These are phyloP conservation scores for Aotearoamyces nothofagi DNA, from an alignment of 2,329 filamentous ascomycete species.

Conservation along the genomic window DNA sequence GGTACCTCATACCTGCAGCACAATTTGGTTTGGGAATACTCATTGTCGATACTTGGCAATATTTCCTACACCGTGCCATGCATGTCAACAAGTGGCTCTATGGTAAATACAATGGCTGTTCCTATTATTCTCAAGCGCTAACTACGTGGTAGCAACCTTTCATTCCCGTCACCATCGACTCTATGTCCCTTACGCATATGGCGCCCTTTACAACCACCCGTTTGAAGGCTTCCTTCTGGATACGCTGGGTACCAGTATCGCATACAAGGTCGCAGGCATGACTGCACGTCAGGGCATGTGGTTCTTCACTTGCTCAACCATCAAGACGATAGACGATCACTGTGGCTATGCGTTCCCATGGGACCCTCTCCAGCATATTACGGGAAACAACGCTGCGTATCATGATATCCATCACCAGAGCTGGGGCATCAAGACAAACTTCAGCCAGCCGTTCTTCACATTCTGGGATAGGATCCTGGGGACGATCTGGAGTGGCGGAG, in stretches of 20 bases:
- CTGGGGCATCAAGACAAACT: conserved; percentile 97
- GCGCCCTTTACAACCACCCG: conserved; percentile 92
- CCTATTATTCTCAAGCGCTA: conserved; percentile 3
- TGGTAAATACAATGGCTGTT: conserved; percentile 39
- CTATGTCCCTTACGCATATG: conserved; percentile 95
- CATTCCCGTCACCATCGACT: conserved; percentile 93
- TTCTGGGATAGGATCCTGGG: conserved; percentile 80
- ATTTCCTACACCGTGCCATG: conserved; percentile 93
- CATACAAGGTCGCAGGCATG: conserved; percentile 70
- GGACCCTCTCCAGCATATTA: conserved; percentile 84
- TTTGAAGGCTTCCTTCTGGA: conserved; percentile 89
- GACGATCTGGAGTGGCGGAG: conserved; percentile 31
- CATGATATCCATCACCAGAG: conserved; percentile 98
- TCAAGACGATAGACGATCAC: conserved; percentile 97
- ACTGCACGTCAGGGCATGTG: conserved; percentile 73
- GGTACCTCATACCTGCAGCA: conserved; percentile 55
- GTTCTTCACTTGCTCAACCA: conserved; percentile 78
- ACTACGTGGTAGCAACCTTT: conserved; percentile 49
- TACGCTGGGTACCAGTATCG: conserved; percentile 72
- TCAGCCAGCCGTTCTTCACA: conserved; percentile 83
- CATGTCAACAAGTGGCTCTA: conserved; percentile 97
- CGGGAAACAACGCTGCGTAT: conserved; percentile 89
- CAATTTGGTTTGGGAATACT: conserved; percentile 64
- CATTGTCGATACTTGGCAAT: conserved; percentile 93
- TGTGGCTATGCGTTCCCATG: conserved; percentile 93